phyloP scores from a whole-genome alignment of 192 early-diverging fungal genomes.

The Spizellomyces punctatus region DNA sequence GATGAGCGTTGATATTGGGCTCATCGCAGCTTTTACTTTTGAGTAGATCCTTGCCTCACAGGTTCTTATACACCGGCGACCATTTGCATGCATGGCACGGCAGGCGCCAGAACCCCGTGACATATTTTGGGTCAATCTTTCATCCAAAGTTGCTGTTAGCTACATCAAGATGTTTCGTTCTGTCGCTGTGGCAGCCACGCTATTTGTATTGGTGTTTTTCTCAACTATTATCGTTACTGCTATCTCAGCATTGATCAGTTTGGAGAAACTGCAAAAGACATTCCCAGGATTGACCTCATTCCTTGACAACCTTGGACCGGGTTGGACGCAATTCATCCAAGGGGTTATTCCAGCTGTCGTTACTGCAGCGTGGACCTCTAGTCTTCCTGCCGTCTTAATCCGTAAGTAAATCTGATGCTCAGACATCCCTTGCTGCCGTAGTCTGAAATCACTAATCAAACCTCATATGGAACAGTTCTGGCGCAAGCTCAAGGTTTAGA shows the following conservation, averaged over 20 bases:
- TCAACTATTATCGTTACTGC: slow-evolving; percentile 39
- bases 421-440: too few relatives aligned
- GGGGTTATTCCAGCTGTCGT: slow-evolving; percentile 49
- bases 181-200: slow-evolving; percentile 31
- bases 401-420: background rate
- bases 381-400: slow-evolving; percentile 49
- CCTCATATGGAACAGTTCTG: slow-evolving; percentile 27
- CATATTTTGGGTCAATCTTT: slow-evolving; percentile 59
- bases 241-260: slow-evolving; percentile 35
- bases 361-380: slow-evolving; percentile 50
- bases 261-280: slow-evolving; percentile 31
- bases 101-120: slow-evolving; percentile 60
- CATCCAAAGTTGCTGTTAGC: slow-evolving; percentile 42
- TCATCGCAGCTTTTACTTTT: background rate
- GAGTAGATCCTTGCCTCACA: slow-evolving; percentile 51
- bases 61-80: slow-evolving; percentile 41
- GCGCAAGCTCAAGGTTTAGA: slow-evolving; percentile 54
- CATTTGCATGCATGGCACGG: slow-evolving; percentile 52
- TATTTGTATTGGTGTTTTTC: slow-evolving; percentile 44
- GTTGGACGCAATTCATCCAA: slow-evolving; percentile 42
- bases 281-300: slow-evolving; percentile 39
- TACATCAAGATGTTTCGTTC: slow-evolving; percentile 54
- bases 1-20: background rate
- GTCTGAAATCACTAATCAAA: background rate
- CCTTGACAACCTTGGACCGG: slow-evolving; percentile 35